A percentile compares a stretch with the other conserved stretches of the same genome.
Conservation (phyloP, 2,329 filamentous ascomycete genomes). For the Madurella mycetomatis region DNA sequence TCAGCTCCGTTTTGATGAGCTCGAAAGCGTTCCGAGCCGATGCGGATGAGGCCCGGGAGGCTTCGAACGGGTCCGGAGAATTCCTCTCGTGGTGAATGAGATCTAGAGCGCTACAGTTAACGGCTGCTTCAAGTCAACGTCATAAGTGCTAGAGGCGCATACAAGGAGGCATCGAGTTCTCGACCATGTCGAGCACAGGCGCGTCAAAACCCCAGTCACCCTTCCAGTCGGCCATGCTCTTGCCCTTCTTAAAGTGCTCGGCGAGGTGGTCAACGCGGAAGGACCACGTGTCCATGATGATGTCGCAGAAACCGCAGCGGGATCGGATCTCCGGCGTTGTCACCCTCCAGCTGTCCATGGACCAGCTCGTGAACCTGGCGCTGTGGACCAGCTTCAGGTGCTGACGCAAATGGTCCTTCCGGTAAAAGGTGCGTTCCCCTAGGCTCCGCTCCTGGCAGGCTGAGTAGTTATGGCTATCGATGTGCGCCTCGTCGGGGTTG, state of each 20-base stretch:
- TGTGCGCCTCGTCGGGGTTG: slow-evolving; percentile 51
- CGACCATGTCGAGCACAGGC: slow-evolving; percentile 57
- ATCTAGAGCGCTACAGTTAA: slow-evolving; percentile 38
- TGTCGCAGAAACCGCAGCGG: slow-evolving; percentile 61
- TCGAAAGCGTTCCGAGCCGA: slow-evolving; percentile 57
- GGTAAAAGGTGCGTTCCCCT: slow-evolving; percentile 61
- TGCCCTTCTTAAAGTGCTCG: slow-evolving; percentile 64
- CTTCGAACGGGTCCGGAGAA: slow-evolving; percentile 50
- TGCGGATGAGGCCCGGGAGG: slow-evolving; percentile 40
- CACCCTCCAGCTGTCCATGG: slow-evolving; percentile 61
- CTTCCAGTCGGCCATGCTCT: slow-evolving; percentile 65
- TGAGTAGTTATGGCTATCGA: slow-evolving; percentile 56
- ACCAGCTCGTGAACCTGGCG: slow-evolving; percentile 58
- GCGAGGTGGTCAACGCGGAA: slow-evolving; percentile 59
- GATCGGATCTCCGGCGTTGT: slow-evolving; percentile 58
- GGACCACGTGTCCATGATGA: slow-evolving; percentile 58
- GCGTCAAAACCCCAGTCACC: slow-evolving; percentile 65
- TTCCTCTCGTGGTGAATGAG: slow-evolving; percentile 61
- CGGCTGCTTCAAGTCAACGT: slow-evolving; percentile 28
- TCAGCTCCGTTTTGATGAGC: slow-evolving; percentile 54
- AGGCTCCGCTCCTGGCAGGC: slow-evolving; percentile 62
- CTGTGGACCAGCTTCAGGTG: slow-evolving; percentile 60
- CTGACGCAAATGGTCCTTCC: slow-evolving; percentile 64
- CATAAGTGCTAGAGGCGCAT: slow-evolving; percentile 36
- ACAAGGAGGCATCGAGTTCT: slow-evolving; percentile 64